Conservation (phyloP, 208 protist species). For the Acanthamoeba healyi region DNA sequence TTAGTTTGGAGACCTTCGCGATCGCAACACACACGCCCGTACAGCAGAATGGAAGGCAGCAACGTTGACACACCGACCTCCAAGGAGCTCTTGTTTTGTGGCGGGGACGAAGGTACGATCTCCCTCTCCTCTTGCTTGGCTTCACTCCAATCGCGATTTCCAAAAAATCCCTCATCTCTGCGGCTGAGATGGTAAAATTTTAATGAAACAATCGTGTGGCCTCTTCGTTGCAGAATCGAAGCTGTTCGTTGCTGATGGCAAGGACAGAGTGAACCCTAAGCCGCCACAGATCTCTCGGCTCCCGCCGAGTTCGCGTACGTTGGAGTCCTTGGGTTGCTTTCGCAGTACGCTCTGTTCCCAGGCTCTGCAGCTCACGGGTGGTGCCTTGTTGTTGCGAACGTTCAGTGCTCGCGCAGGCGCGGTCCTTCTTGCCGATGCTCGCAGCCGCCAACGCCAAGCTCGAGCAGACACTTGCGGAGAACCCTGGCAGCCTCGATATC, state of each 20-base stretch:
- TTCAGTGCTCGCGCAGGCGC: slow-evolving; percentile 19
- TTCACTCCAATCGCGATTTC: neutral
- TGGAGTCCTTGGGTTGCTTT: too few relatives aligned
- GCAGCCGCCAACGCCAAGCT: slow-evolving; percentile 13
- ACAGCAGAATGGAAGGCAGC: slow-evolving; percentile 23
- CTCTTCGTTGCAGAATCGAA: slow-evolving; percentile 70
- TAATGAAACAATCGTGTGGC: too few relatives aligned
- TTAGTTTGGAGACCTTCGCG: too few relatives aligned
- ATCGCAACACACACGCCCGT: neutral
- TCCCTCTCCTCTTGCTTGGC: too few relatives aligned
- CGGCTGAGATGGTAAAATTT: too few relatives aligned
- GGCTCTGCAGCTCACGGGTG: neutral
- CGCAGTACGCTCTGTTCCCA: too few relatives aligned
- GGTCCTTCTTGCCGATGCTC: slow-evolving; percentile 49
- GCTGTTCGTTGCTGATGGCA: slow-evolving; percentile 71
- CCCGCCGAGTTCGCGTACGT: slow-evolving; percentile 50
- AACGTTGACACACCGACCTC: slow-evolving; percentile 2
- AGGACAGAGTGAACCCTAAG: slow-evolving; percentile 69
- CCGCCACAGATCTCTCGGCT: slow-evolving; percentile 62
- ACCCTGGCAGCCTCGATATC: slow-evolving; percentile 41
- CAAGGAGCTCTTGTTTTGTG: slow-evolving; percentile 39
- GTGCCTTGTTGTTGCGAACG: neutral
- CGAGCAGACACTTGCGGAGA: neutral
- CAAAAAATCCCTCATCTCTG: neutral
- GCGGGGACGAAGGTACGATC: neutral